Conservation (phyloP, 441 rosid genomes). For the Populus hybrid region DNA sequence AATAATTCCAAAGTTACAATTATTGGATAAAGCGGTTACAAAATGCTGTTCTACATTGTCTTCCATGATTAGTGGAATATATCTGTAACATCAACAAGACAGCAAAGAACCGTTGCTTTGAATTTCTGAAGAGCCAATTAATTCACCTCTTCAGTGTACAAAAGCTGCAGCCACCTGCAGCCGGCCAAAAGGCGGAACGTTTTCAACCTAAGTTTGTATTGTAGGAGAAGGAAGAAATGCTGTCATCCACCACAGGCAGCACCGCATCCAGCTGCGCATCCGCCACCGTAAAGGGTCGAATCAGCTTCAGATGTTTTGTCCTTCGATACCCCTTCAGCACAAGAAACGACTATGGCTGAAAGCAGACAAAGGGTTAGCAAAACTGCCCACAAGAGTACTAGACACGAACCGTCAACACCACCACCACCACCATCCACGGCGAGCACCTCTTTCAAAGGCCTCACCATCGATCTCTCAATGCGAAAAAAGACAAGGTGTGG, state of each 20-base stretch:
- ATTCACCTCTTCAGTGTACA: not conserved
- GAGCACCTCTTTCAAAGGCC: slow-evolving; percentile 30
- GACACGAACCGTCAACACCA: slow-evolving; percentile 15
- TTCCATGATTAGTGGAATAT: not conserved
- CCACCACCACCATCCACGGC: slow-evolving; percentile 13
- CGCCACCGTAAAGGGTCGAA: slow-evolving; percentile 33
- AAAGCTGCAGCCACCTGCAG: not conserved
- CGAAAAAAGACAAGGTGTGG: too few relatives aligned
- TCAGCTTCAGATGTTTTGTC: slow-evolving; percentile 27
- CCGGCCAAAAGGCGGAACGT: not conserved
- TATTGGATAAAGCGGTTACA: not conserved
- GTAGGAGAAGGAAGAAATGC: not conserved
- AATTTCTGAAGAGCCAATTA: not conserved
- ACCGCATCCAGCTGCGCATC: slow-evolving; percentile 50
- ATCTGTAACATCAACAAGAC: not conserved
- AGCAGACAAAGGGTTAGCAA: slow-evolving; percentile 40
- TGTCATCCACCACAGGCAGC: slow-evolving; percentile 53
- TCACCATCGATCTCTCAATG: slow-evolving; percentile 25
- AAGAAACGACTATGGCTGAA: slow-evolving; percentile 39
- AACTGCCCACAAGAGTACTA: slow-evolving; percentile 32
- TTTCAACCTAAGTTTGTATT: too few relatives aligned
- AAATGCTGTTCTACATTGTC: not conserved
- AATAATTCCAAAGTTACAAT: not conserved
- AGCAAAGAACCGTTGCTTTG: not conserved
- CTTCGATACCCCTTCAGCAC: slow-evolving; percentile 48